A percentile compares a stretch with the other conserved stretches of the same genome.
Conservation (phyloP, 805 yeast species). For the Hanseniaspora lachancei region DNA sequence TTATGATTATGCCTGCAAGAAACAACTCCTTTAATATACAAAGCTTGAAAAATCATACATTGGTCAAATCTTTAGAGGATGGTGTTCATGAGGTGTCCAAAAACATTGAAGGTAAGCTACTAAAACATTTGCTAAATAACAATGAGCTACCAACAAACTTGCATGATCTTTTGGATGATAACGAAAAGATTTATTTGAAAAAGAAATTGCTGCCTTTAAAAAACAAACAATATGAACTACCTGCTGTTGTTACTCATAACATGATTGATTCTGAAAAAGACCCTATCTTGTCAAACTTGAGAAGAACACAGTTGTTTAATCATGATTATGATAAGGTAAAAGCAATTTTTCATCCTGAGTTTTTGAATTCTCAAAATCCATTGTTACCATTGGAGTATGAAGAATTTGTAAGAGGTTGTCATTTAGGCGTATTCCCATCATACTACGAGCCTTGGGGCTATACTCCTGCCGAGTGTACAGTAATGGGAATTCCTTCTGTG, state of each 20-base stretch:
- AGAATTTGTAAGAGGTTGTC: constrained; percentile 96
- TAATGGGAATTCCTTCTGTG: constrained; percentile 97
- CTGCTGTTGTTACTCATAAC: constrained; percentile 94
- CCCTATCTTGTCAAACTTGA: constrained; percentile 81
- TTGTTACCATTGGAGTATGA: constrained; percentile 87
- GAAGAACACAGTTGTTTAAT: constrained; percentile 84
- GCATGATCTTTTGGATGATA: constrained; percentile 70
- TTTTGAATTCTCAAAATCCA: constrained; percentile 87
- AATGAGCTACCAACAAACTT: constrained; percentile 48
- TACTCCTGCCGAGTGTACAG: constrained; percentile 98
- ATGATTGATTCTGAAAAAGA: constrained; percentile 86
- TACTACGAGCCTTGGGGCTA: constrained; percentile 99
- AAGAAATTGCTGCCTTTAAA: constrained; percentile 87
- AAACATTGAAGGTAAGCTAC: constrained; percentile 71
- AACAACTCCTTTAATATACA: constrained; percentile 91
- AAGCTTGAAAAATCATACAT: constrained; percentile 92
- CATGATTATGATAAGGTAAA: constrained; percentile 83
- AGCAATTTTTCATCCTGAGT: constrained; percentile 95
- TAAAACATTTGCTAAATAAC: constrained; percentile 65
- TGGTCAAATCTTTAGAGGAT: constrained; percentile 75
- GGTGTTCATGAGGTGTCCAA: constrained; percentile 80
- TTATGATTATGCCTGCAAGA: constrained; percentile 94
- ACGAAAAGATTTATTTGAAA: constrained; percentile 78
- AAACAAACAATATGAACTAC: constrained; percentile 56
- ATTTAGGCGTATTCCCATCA: constrained; percentile 94